Evolutionary conservation across 2,329 filamentous ascomycete species (phyloP).

Genomic region (Curvularia spicifera): DNA sequence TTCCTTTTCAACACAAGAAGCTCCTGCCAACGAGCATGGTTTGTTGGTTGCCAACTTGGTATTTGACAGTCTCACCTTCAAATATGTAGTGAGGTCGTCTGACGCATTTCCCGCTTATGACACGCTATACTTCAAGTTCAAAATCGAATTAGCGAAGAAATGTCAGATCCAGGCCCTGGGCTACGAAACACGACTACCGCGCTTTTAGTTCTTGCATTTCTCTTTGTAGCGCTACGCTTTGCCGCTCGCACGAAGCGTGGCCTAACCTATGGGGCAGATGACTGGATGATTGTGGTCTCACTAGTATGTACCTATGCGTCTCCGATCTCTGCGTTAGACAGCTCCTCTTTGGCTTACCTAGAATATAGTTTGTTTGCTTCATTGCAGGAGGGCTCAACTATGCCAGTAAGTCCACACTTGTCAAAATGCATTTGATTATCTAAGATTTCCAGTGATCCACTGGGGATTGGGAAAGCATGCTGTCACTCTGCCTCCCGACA

Average conservation of each 20-base stretch:
- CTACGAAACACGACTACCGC: slow-evolving; percentile 4
- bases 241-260: neutral
- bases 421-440: neutral
- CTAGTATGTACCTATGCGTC: slow-evolving; percentile 1
- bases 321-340: neutral
- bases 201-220: slow-evolving; percentile 1
- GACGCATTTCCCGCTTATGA: neutral
- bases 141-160: neutral
- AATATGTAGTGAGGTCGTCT: neutral
- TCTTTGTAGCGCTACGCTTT: slow-evolving; percentile 9
- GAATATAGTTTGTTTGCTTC: slow-evolving; percentile 4
- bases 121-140: neutral
- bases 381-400: slow-evolving; percentile 1
- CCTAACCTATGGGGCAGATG: slow-evolving; percentile 11
- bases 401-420: neutral
- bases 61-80: neutral
- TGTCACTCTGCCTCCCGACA: neutral
- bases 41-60: neutral
- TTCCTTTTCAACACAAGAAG: neutral
- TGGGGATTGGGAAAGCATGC: slow-evolving; percentile 8
- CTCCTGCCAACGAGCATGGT: neutral
- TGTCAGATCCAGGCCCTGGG: neutral
- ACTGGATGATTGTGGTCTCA: slow-evolving; percentile 14
- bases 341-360: slow-evolving; percentile 19
- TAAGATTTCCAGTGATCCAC: slow-evolving; percentile 2